Evolutionary conservation across 805 yeast species (phyloP).

Genomic region (Saturnispora ahearnii): DNA sequence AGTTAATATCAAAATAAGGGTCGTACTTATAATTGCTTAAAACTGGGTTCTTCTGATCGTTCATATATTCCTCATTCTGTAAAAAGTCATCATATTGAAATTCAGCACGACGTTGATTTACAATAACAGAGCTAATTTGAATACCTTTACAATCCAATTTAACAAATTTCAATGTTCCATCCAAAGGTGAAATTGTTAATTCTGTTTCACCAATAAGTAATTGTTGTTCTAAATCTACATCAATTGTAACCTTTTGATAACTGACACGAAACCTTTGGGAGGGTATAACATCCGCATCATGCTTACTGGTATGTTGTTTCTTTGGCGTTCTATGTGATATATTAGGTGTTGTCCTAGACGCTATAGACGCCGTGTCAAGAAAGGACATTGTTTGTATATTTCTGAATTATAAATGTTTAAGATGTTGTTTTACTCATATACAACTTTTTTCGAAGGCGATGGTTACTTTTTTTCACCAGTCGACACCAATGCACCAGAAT

Average conservation of each 20-base stretch:
- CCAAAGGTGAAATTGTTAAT: constrained; percentile 66
- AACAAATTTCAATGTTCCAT: constrained; percentile 46
- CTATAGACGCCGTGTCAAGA: constrained; percentile 4
- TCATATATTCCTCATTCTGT: constrained; percentile 30
- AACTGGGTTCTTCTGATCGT: constrained; percentile 23
- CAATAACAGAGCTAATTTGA: constrained; percentile 49
- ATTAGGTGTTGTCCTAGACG: constrained; percentile 11
- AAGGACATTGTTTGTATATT: constrained; percentile 1
- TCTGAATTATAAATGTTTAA: background rate
- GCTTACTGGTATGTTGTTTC: constrained; percentile 16
- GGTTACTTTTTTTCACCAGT: background rate
- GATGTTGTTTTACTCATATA: background rate
- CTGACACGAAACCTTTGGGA: constrained; percentile 58
- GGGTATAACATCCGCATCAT: constrained; percentile 21
- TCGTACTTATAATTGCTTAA: constrained; percentile 25
- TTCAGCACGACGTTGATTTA: constrained; percentile 52
- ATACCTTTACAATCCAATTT: constrained; percentile 76
- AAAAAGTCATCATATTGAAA: constrained; percentile 47
- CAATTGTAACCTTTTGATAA: constrained; percentile 75
- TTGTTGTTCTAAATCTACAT: constrained; percentile 62
- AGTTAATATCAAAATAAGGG: constrained; percentile 33
- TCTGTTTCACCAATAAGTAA: constrained; percentile 69
- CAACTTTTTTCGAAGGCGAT: background rate
- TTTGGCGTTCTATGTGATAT: constrained; percentile 15
- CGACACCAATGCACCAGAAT: no score